These are phyloP conservation scores for Sordariomycetes sp. DNA, from an alignment of 2,329 filamentous ascomycete genomes.

Conservation along the genomic window DNA sequence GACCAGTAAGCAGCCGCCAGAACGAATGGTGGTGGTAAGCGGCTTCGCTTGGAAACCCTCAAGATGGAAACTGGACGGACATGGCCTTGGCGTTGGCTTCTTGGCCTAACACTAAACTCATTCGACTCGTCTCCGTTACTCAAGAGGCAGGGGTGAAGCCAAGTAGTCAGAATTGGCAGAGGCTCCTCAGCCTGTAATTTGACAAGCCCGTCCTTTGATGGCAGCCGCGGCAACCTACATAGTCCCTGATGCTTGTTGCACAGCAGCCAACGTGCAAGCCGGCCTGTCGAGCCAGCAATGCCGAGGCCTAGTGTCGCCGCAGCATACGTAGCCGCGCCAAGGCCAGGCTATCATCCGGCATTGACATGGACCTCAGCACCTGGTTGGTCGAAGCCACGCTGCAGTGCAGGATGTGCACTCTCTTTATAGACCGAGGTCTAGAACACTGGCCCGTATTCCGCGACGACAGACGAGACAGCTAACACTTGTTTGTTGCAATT, in stretches of 20 bases:
- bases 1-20: too few species aligned
- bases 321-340: background rate
- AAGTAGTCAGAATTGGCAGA: background rate
- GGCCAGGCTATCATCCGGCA: background rate
- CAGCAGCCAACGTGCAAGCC: background rate
- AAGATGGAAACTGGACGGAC: too few species aligned
- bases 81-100: too few species aligned
- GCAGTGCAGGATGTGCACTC: too few species aligned
- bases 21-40: too few species aligned
- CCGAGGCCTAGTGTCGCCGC: background rate
- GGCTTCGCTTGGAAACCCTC: too few species aligned
- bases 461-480: too few species aligned
- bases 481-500: too few species aligned
- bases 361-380: background rate
- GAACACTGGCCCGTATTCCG: too few species aligned
- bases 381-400: background rate
- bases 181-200: background rate
- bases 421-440: too few species aligned
- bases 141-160: background rate
- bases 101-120: too few species aligned
- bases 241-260: background rate
- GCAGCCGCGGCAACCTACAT: conserved; percentile 8
- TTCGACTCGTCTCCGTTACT: background rate
- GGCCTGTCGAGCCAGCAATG: background rate
- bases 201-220: background rate